Conservation (phyloP, 352 stramenopile species). For the Phytophthora sansomeana region DNA sequence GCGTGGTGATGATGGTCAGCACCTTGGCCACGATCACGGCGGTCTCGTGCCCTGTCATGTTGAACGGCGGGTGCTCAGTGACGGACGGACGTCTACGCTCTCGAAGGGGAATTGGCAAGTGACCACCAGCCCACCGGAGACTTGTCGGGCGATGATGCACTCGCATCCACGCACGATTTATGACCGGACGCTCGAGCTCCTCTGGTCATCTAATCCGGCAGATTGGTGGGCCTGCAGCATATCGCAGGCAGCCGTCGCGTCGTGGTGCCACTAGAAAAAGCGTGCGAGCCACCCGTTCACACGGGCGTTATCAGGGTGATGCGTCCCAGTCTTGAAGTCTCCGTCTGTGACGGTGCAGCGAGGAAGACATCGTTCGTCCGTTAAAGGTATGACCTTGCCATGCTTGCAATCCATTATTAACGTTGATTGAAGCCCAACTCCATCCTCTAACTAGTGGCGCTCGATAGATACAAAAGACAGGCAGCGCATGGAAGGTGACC, state of each 20-base stretch:
- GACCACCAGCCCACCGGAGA: neutral
- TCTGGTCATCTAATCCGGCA: slow-evolving; percentile 32
- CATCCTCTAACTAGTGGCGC: no score
- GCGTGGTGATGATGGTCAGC: slow-evolving; percentile 36
- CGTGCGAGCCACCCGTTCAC: slow-evolving; percentile 13
- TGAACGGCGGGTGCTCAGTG: neutral
- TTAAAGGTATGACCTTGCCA: no score
- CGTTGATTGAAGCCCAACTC: no score
- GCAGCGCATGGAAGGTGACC: neutral
- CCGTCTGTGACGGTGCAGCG: slow-evolving; percentile 17
- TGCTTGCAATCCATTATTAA: no score
- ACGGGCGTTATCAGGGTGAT: slow-evolving; percentile 11
- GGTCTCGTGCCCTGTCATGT: slow-evolving; percentile 19
- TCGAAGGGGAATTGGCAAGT: slow-evolving; percentile 22
- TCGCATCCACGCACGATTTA: slow-evolving; percentile 8
- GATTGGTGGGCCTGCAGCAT: slow-evolving; percentile 6
- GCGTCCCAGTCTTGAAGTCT: no score
- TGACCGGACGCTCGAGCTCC: neutral
- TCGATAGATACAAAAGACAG: no score
- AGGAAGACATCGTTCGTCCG: slow-evolving; percentile 27
- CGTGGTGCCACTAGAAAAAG: slow-evolving; percentile 29
- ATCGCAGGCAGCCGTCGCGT: slow-evolving; percentile 23
- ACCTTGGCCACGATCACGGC: slow-evolving; percentile 32
- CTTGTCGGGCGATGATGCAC: neutral
- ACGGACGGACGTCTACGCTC: no score